phyloP scores from a whole-genome alignment of 371 early-diverging fungal genomes.

The Circinella minor region DNA sequence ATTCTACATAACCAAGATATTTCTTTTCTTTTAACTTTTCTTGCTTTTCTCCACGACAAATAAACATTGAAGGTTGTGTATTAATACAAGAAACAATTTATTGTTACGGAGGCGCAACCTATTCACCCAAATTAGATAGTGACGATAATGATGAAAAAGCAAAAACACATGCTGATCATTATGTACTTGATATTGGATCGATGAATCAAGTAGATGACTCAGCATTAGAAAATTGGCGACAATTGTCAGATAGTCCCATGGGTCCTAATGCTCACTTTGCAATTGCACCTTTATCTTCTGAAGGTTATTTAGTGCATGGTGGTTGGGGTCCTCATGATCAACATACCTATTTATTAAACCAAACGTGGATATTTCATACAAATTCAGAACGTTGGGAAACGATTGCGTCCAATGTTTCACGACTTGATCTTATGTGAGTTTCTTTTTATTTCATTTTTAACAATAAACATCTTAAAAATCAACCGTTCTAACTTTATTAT shows the following conservation, averaged over 20 bases:
- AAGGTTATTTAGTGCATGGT: slow-evolving; percentile 14
- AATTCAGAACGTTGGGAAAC: slow-evolving; percentile 18
- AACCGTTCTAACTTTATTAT: no score
- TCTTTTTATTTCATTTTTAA: neutral
- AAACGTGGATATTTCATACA: slow-evolving; percentile 17
- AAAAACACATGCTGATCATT: slow-evolving; percentile 7
- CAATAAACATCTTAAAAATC: neutral
- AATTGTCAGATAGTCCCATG: neutral
- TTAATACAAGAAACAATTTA: slow-evolving; percentile 14
- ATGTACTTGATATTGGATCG: slow-evolving; percentile 6
- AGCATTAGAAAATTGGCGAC: slow-evolving; percentile 53
- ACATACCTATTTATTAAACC: slow-evolving; percentile 12
- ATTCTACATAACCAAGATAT: no score
- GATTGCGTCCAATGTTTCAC: neutral
- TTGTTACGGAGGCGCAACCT: slow-evolving; percentile 17
- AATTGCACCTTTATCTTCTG: slow-evolving; percentile 7
- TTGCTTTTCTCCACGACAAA: neutral
- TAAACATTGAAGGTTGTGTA: slow-evolving; percentile 6
- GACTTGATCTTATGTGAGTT: neutral
- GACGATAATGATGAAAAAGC: neutral
- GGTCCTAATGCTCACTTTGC: slow-evolving; percentile 24
- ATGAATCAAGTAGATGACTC: slow-evolving; percentile 39
- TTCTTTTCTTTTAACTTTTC: neutral
- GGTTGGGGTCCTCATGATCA: slow-evolving; percentile 20
- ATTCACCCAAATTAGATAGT: neutral